A percentile compares a stretch with the other conserved stretches of the same genome.
Evolutionary conservation across 139 green algal genomes (phyloP).

Genomic region (Coelastrella sp.): DNA sequence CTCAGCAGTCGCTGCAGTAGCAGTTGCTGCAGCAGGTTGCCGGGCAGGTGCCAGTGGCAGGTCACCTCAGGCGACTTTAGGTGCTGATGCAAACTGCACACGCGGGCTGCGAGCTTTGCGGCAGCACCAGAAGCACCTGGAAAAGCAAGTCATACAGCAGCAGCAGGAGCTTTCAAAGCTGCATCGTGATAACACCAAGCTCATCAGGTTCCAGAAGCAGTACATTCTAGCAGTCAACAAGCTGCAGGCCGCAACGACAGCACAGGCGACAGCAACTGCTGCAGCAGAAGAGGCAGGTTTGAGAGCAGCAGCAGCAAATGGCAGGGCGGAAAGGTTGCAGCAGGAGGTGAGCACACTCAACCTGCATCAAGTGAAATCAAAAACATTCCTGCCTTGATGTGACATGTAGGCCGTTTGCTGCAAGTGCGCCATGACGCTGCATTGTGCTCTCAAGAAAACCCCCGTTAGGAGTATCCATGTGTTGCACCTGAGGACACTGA

Average conservation of each 20-base stretch:
- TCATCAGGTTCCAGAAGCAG: conserved; percentile 33
- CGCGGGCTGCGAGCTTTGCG: neutral
- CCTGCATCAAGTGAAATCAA: neutral
- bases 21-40: neutral
- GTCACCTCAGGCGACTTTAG: neutral
- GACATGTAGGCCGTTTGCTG: too few species aligned
- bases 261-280: neutral
- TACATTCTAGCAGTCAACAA: neutral
- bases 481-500: too few species aligned
- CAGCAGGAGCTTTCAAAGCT: neutral
- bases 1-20: neutral
- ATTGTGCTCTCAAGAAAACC: too few species aligned
- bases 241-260: neutral
- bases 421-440: too few species aligned
- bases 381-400: too few species aligned
- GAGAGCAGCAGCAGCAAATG: conserved; percentile 13
- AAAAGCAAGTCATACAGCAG: conserved; percentile 12
- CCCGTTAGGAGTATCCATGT: too few species aligned
- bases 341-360: neutral
- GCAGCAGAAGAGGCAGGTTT: conserved; percentile 15
- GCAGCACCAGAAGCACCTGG: conserved; percentile 24
- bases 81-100: neutral
- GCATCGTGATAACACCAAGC: conserved; percentile 8
- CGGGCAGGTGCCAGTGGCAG: neutral
- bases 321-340: conserved; percentile 6